phyloP scores from a whole-genome alignment of 1,284 basidiomycete species.

The Leccinum pachyderme region DNA sequence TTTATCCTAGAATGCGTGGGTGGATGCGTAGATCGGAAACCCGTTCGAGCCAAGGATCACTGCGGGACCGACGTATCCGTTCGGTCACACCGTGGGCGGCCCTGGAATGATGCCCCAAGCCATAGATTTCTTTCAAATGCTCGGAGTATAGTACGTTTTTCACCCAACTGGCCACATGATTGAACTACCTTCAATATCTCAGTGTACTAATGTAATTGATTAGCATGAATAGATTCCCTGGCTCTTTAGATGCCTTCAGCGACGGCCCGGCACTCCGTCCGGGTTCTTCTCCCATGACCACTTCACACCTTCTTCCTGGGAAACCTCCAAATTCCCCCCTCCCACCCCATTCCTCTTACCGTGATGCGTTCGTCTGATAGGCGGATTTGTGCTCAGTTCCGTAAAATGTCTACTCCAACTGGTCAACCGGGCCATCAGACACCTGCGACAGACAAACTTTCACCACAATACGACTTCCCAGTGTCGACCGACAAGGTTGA shows the following conservation, averaged over 20 bases:
- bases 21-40: no score
- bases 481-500: neutral
- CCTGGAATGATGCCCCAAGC: neutral
- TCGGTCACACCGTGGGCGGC: neutral
- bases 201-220: neutral
- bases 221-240: neutral
- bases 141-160: neutral
- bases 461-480: neutral
- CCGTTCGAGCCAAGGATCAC: neutral
- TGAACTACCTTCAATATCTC: neutral
- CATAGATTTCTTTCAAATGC: neutral
- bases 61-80: neutral
- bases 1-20: no score
- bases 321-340: neutral
- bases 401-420: neutral
- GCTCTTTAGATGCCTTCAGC: neutral
- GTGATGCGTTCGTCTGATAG: slow-evolving; percentile 6
- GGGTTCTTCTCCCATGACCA: neutral
- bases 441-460: neutral
- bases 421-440: neutral
- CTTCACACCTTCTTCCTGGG: neutral
- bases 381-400: neutral
- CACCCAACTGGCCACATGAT: neutral
- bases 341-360: slow-evolving; percentile 3
- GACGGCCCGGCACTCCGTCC: neutral